Percentiles rank a stretch among this genome's conserved stretches.
phyloP scores from a whole-genome alignment of 306 rosid genomes.

The Vachellia collinsii region DNA sequence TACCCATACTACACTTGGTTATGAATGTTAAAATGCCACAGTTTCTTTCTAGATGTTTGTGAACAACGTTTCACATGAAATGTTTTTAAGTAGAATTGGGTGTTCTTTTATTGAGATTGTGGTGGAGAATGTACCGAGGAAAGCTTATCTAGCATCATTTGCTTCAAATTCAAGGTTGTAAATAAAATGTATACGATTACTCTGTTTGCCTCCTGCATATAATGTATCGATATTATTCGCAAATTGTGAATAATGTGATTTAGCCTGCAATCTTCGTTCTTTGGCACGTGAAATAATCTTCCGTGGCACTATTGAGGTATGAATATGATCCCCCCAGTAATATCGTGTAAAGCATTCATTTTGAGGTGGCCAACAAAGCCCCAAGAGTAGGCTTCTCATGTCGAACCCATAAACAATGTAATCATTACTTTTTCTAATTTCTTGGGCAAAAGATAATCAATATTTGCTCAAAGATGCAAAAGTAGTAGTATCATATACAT shows the following conservation, averaged over 20 bases:
- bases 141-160: slow-evolving; percentile 23
- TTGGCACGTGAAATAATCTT: background rate
- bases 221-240: background rate
- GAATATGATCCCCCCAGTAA: background rate
- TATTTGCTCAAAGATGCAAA: background rate
- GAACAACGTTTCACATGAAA: background rate
- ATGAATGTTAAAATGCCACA: slow-evolving; percentile 22
- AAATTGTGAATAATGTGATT: background rate
- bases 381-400: background rate
- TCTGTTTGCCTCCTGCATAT: background rate
- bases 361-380: background rate
- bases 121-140: slow-evolving; percentile 8
- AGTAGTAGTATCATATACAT: background rate
- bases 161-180: background rate
- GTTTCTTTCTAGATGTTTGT: background rate
- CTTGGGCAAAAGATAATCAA: background rate
- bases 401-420: background rate
- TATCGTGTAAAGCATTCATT: background rate
- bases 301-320: background rate
- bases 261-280: background rate
- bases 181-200: background rate
- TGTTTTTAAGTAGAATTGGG: background rate
- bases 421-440: background rate
- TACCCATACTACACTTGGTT: background rate
- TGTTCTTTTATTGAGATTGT: slow-evolving; percentile 5